Evolutionary conservation across 768 basidiomycete genomes (phyloP).

Genomic region (Collybiopsis confluens): DNA sequence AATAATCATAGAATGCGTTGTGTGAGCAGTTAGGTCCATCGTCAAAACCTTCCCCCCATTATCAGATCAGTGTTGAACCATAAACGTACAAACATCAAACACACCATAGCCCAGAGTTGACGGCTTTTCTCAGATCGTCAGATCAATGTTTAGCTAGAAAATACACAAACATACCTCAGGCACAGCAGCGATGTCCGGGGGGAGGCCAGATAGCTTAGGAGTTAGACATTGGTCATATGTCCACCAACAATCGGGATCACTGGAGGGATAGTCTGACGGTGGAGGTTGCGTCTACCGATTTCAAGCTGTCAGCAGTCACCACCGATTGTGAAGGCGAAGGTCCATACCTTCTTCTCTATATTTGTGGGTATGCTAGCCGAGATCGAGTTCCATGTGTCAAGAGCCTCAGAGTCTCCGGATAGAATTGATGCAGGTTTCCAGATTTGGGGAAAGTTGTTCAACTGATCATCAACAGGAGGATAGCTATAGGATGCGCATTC

Average conservation of each 20-base stretch:
- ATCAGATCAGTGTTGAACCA: background rate
- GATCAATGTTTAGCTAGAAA: background rate
- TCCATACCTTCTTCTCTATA: conserved; percentile 36
- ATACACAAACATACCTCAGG: conserved; percentile 37
- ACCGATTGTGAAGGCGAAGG: too few species aligned
- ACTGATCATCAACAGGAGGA: background rate
- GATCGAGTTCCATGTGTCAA: conserved; percentile 18
- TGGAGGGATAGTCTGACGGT: conserved; percentile 21
- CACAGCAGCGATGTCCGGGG: conserved; percentile 37
- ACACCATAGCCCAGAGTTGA: conserved; percentile 51
- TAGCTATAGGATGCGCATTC: conserved; percentile 7
- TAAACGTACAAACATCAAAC: conserved; percentile 38
- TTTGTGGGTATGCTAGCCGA: conserved; percentile 38
- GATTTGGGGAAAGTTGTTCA: background rate
- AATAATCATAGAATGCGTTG: conserved; percentile 57
- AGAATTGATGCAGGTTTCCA: conserved; percentile 1
- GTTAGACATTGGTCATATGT: conserved; percentile 33
- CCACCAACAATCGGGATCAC: conserved; percentile 50
- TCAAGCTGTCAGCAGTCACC: conserved; percentile 9
- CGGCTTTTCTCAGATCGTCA: conserved; percentile 30
- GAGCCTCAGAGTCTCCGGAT: background rate
- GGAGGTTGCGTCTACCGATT: conserved; percentile 7
- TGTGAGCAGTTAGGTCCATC: conserved; percentile 66
- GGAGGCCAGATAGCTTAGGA: conserved; percentile 42
- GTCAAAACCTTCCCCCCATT: conserved; percentile 39